Base-by-base conservation (phyloP, 2,329 filamentous ascomycete species). In the Dactylellina leptospora region DNA sequence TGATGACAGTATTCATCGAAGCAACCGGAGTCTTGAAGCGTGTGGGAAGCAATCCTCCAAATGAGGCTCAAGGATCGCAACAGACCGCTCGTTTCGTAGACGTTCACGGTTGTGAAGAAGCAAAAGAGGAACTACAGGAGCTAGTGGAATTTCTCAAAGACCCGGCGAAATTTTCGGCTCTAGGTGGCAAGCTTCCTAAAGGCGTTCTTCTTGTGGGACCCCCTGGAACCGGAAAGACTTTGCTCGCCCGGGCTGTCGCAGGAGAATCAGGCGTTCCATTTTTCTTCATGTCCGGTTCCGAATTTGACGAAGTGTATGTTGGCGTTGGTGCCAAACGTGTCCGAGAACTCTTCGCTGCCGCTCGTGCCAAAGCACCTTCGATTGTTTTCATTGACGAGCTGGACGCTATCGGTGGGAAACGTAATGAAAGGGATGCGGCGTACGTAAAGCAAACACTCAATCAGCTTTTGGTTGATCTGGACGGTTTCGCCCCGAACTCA, bases 251-350 rank as follows among this genome's bases (percentile, higher is more conserved):
- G 77, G 96, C 95, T 61, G 95, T 99, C 72, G 95, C 95, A 50
- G 95, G 95, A 56, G 95, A 99, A 82, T 93, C 95, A 59, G 95
- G 93, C 62, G 95, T 99, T 16, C 95, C 95, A 0, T 99, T 99
- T 85, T 99, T 97, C 85, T 99, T 97, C 85, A 97, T 99, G 93
- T 99, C 95, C 78, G 95, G 95, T 54, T 96, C 92, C 68, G 95
- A 99, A 80, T 99, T 99, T 78, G 95, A 99, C 78, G 95, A 99
- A 81, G 90, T 99, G 56, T 99, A 97, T 78, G 96, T 99, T 33
- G 95, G 95, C 78, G 95, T 99, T 59, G 92, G 93, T 78, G 92
- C 92, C 47, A 96, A 99, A 84, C 90, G 95, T 78, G 93, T 99
- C 51, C 91, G 95, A 69, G 95, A 97, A 74, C 85, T 96, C n/a